Conservation (phyloP, 768 basidiomycete genomes). For the Leccinum incarnatum region DNA sequence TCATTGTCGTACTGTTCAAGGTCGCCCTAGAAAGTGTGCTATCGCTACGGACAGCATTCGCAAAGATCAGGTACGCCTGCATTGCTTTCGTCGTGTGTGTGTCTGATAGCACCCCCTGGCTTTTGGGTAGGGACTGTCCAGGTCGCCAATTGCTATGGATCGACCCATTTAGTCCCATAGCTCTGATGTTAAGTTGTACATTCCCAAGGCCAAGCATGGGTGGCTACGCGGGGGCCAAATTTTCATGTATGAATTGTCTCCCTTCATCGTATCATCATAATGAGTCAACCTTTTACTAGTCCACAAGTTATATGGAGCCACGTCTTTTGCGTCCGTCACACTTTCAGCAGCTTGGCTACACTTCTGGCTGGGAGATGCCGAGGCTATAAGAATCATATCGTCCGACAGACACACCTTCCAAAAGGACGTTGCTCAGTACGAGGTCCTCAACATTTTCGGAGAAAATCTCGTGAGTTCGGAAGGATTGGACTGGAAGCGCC, state of each 20-base stretch:
- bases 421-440: slow-evolving; percentile 37
- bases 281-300: slow-evolving; percentile 20
- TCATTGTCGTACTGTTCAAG: slow-evolving; percentile 10
- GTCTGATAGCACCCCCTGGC: background rate
- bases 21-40: slow-evolving; percentile 5
- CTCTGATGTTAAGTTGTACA: slow-evolving; percentile 23
- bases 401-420: slow-evolving; percentile 34
- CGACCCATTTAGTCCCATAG: slow-evolving; percentile 30
- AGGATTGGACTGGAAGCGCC: slow-evolving; percentile 46
- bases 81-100: background rate
- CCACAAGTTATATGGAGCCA: slow-evolving; percentile 39
- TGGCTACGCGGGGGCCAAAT: slow-evolving; percentile 35
- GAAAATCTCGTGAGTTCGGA: slow-evolving; percentile 42
- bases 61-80: slow-evolving; percentile 15
- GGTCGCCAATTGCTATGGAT: slow-evolving; percentile 27
- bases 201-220: slow-evolving; percentile 37
- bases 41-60: slow-evolving; percentile 12
- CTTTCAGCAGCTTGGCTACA: slow-evolving; percentile 31
- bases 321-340: slow-evolving; percentile 36
- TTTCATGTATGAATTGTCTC: slow-evolving; percentile 32
- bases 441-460: slow-evolving; percentile 44
- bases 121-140: slow-evolving; percentile 15
- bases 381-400: slow-evolving; percentile 38
- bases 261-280: background rate
- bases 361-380: slow-evolving; percentile 45